These are phyloP conservation scores for Thermothelomyces thermophilus DNA, from an alignment of 2,329 filamentous ascomycete genomes.

Conservation along the genomic window DNA sequence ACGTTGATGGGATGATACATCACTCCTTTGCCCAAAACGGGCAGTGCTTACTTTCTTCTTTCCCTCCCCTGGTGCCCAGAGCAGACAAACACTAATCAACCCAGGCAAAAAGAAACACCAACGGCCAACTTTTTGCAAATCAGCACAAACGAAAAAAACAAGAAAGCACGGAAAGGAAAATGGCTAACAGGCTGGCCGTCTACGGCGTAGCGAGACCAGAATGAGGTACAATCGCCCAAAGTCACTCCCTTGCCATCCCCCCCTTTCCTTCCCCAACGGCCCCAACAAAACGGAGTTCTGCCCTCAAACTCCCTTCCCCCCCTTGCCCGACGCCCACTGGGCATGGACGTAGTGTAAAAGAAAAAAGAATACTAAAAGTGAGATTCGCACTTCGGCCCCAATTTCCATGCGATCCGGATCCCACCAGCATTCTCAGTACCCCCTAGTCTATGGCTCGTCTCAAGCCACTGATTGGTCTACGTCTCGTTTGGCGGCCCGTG, in stretches of 20 bases:
- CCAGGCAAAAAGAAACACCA: conserved; percentile 5
- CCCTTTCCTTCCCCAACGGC: neutral
- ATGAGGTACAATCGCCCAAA: neutral
- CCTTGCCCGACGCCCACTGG: too few species aligned
- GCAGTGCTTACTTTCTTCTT: neutral
- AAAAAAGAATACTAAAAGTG: too few species aligned
- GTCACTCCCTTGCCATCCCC: neutral
- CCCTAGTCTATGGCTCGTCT: too few species aligned
- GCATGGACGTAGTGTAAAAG: too few species aligned
- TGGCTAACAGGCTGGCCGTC: neutral
- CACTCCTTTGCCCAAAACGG: neutral
- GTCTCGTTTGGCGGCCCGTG: too few species aligned
- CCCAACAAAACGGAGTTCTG: conserved; percentile 2
- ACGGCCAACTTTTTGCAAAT: neutral
- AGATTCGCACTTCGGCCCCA: too few species aligned
- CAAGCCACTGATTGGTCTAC: too few species aligned
- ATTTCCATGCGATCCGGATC: too few species aligned
- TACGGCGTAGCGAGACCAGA: neutral
- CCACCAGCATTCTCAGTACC: too few species aligned
- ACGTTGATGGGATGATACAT: neutral
- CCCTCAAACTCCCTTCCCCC: neutral
- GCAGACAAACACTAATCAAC: neutral
- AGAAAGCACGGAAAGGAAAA: neutral
- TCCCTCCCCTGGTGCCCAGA: neutral
- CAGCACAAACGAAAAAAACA: neutral